Evolutionary conservation across 2,329 filamentous ascomycete species (phyloP).

Genomic region (Aspergillus versicolor): DNA sequence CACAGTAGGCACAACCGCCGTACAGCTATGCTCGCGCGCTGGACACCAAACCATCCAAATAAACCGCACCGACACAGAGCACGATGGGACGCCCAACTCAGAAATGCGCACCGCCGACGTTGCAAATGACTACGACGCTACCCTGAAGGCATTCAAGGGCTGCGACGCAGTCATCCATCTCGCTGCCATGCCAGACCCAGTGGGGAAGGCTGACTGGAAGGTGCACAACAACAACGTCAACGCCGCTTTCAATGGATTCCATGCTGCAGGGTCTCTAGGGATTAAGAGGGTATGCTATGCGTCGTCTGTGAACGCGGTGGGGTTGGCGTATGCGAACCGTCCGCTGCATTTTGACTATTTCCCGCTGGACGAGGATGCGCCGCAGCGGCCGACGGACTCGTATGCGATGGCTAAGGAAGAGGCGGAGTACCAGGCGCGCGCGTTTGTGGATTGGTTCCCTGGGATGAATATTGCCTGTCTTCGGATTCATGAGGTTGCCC

Average conservation of each 20-base stretch:
- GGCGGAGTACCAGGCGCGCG: slow-evolving; percentile 34
- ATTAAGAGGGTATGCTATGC: slow-evolving; percentile 39
- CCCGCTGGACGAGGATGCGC: slow-evolving; percentile 38
- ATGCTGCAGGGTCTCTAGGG: slow-evolving; percentile 35
- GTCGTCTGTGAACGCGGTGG: slow-evolving; percentile 40
- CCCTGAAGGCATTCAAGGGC: slow-evolving; percentile 31
- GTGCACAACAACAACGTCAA: slow-evolving; percentile 42
- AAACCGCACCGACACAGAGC: slow-evolving; percentile 29
- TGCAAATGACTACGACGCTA: slow-evolving; percentile 33
- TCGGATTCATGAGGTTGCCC: slow-evolving; percentile 39
- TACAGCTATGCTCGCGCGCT: slow-evolving; percentile 28
- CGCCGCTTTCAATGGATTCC: slow-evolving; percentile 41
- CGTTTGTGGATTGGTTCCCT: slow-evolving; percentile 38
- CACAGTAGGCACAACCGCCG: slow-evolving; percentile 30
- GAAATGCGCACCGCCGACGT: slow-evolving; percentile 36
- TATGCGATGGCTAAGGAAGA: slow-evolving; percentile 41
- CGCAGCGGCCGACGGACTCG: slow-evolving; percentile 33
- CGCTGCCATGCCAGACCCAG: slow-evolving; percentile 38
- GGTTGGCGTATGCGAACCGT: slow-evolving; percentile 38
- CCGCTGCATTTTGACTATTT: slow-evolving; percentile 38
- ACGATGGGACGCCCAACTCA: slow-evolving; percentile 31
- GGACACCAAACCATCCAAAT: slow-evolving; percentile 5
- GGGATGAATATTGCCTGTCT: slow-evolving; percentile 40
- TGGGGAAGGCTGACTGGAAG: slow-evolving; percentile 30
- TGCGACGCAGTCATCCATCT: slow-evolving; percentile 42